Conservation (phyloP, 2,329 filamentous ascomycete genomes). For the Byssothecium circinans region DNA sequence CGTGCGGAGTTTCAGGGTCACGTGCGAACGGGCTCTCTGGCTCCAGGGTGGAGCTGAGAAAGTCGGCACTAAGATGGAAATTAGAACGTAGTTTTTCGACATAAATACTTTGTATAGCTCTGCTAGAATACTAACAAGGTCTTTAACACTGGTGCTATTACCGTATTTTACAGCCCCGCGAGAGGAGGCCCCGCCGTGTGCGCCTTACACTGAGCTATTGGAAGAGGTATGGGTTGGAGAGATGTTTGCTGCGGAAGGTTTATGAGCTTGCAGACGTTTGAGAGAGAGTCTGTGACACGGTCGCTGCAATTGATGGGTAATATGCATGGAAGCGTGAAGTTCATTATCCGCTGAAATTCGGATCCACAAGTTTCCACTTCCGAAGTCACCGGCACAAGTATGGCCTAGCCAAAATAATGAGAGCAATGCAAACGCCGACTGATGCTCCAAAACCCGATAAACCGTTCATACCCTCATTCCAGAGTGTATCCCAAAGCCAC, state of each 20-base stretch:
- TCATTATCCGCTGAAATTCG: neutral
- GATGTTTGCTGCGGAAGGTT: neutral
- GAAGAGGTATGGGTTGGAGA: neutral
- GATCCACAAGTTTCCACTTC: neutral
- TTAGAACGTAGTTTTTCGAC: too few species aligned
- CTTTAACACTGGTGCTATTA: too few species aligned
- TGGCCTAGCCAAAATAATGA: too few species aligned
- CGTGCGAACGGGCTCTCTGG: too few species aligned
- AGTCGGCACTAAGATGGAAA: too few species aligned
- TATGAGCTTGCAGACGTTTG: neutral
- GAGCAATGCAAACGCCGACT: neutral
- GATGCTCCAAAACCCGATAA: neutral
- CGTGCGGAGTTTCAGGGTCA: slow-evolving; percentile 2
- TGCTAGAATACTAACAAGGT: too few species aligned
- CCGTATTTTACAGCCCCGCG: too few species aligned
- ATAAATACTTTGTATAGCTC: too few species aligned
- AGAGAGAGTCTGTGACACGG: neutral
- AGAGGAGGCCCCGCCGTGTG: too few species aligned
- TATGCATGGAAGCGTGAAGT: neutral
- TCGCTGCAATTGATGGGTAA: neutral
- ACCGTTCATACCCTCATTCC: neutral
- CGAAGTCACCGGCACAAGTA: neutral
- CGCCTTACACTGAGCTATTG: too few species aligned
- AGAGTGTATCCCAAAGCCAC: neutral
- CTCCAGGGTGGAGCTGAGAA: too few species aligned